Evolutionary conservation across 495 filamentous ascomycete species (phyloP), one percentile per base, ranked within the genome.

Genomic region (Penicillium odoratum): DNA sequence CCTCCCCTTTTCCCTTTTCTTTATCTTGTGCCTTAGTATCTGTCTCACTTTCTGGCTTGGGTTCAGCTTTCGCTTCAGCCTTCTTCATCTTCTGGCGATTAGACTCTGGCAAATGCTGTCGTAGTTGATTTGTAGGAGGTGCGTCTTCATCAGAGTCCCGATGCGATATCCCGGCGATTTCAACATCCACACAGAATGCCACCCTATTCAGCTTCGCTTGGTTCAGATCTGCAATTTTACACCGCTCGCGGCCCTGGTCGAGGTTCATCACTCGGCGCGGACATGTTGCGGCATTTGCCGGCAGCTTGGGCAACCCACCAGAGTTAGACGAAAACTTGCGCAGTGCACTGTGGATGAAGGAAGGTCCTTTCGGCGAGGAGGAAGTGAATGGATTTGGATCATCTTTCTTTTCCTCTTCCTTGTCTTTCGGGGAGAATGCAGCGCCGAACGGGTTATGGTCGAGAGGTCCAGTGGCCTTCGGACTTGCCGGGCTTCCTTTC

Each of bases 141-240:
- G 64, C 69, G 28, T 75, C 72, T 38, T 78, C 77, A 51, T 76
- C 73, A 15, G 69, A 69, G 42, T 78, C 75, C 13, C 69, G 68
- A 55, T 69, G 69, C 16, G 86, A 82, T 33, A 83, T 68, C 0
- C 85, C 85, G n/a, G 94, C 93, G 65, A 98, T 94, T 74, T 98
- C 94, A 11, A 98, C 94, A 69, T 98, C 94, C 4, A 98, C 94
- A 61, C 89, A 96, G 64, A 98, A 98, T 2, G 92, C 89, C 2
- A 98, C 94, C 34, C 90, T 81, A 21, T 92, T 82, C 33, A 98
- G 73, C 59, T 94, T 96, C 16, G 82, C 83, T 58, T 88, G 86
- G 57, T 93, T 85, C 21, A 98, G 73, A 59, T 94, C 92, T 29
- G 84, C 78, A 28, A 98, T 84, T 15, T 82, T 81, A 67, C 91